Percentiles rank a stretch among this genome's conserved stretches.
These are phyloP conservation scores for Udeniomyces megalosporus DNA, from an alignment of 768 basidiomycete species.

Conservation along the genomic window DNA sequence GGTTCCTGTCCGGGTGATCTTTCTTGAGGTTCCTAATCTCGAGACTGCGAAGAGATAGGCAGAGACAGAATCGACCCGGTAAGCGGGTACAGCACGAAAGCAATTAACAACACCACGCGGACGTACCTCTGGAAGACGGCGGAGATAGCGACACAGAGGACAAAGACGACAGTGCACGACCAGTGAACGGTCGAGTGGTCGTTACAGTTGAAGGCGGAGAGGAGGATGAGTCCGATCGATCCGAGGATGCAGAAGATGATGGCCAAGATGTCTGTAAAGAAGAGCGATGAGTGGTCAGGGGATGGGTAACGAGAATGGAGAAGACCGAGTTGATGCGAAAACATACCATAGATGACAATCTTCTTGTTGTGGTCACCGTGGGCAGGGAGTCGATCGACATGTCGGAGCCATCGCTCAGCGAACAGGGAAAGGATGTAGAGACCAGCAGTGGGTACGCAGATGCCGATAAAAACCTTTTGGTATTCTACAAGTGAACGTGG, in stretches of 20 bases:
- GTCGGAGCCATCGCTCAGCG: conserved; percentile 31
- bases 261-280: conserved; percentile 25
- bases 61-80: conserved; percentile 18
- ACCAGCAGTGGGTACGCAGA: conserved; percentile 18
- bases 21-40: conserved; percentile 25
- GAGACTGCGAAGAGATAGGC: conserved; percentile 26
- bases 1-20: conserved; percentile 29
- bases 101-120: not conserved
- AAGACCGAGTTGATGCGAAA: not conserved
- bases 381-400: conserved; percentile 31
- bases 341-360: conserved; percentile 27
- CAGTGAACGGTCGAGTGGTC: conserved; percentile 26
- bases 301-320: not conserved
- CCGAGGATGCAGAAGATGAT: conserved; percentile 29
- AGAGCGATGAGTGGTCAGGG: not conserved
- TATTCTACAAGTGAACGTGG: not conserved
- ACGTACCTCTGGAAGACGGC: conserved; percentile 29
- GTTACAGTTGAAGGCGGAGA: conserved; percentile 18
- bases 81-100: not conserved
- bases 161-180: conserved; percentile 29
- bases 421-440: conserved; percentile 30
- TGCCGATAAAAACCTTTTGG: conserved; percentile 20
- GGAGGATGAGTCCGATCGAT: conserved; percentile 26
- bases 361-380: conserved; percentile 20
- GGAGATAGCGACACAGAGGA: conserved; percentile 29